Evolutionary conservation across 306 rosid species (phyloP).

Genomic region (Prunus armeniaca): DNA sequence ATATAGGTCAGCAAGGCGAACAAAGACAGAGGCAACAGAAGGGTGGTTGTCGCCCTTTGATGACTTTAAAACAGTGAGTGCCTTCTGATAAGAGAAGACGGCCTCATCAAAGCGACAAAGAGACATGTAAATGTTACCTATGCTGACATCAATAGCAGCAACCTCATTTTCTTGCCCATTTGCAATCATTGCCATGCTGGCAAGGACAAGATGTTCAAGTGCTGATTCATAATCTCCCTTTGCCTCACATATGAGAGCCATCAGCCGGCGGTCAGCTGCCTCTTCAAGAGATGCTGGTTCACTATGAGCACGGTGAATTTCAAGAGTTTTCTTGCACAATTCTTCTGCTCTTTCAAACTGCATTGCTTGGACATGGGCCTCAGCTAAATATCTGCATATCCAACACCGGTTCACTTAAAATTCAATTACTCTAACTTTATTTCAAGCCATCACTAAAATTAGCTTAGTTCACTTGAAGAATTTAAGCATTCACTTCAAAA

Average conservation of each 20-base stretch:
- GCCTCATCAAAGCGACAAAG: constrained; percentile 97
- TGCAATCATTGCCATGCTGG: constrained; percentile 98
- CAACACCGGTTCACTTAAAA: constrained; percentile 10
- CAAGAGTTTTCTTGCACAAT: constrained; percentile 80
- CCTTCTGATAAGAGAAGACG: constrained; percentile 95
- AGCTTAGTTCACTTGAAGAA: background rate
- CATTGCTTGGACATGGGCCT: constrained; percentile 99
- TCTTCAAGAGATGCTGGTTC: constrained; percentile 99
- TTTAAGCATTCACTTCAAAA: background rate
- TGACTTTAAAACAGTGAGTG: constrained; percentile 89
- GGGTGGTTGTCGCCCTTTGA: constrained; percentile 95
- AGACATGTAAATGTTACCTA: constrained; percentile 91
- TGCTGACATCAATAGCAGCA: constrained; percentile 93
- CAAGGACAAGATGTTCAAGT: constrained; percentile 95
- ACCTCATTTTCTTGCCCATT: constrained; percentile 89
- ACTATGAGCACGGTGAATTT: constrained; percentile 85
- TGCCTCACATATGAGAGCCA: constrained; percentile 89
- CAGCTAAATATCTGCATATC: constrained; percentile 78
- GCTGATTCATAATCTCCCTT: constrained; percentile 87
- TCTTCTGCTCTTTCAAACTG: constrained; percentile 95
- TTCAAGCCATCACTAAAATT: background rate
- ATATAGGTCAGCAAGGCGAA: constrained; percentile 92
- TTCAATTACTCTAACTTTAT: background rate
- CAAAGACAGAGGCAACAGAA: constrained; percentile 83
- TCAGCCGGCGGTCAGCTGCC: constrained; percentile 90